Evolutionary conservation across 805 yeast species (phyloP).

Genomic region (Metschnikowia vanudenii): DNA sequence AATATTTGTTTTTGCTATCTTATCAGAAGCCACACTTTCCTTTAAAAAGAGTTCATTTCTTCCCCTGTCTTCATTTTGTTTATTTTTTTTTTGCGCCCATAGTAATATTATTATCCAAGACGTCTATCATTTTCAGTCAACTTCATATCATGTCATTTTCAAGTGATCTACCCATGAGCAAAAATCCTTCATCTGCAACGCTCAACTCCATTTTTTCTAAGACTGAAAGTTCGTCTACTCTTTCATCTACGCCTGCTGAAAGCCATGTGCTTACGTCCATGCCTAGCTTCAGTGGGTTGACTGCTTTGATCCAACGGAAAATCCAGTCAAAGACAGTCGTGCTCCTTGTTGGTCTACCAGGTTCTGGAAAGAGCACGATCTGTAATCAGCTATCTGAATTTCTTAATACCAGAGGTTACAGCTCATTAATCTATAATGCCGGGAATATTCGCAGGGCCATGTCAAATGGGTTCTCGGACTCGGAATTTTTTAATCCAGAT

Average conservation of each 20-base stretch:
- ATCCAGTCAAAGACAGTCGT: conserved; percentile 24
- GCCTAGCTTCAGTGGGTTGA: conserved; percentile 15
- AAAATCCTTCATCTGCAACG: conserved; percentile 25
- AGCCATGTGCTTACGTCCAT: conserved; percentile 11
- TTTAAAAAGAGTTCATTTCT: neutral
- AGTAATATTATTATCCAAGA: neutral
- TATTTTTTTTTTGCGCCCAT: neutral
- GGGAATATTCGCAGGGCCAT: conserved; percentile 49
- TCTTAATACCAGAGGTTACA: conserved; percentile 13
- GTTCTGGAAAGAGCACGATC: conserved; percentile 41
- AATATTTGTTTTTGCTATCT: neutral
- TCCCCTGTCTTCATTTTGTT: neutral
- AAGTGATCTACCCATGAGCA: conserved; percentile 14
- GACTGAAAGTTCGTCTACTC: conserved; percentile 16
- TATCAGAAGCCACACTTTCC: neutral
- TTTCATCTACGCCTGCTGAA: conserved; percentile 21
- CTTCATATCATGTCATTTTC: neutral
- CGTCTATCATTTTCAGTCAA: neutral
- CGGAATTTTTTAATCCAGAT: conserved; percentile 40
- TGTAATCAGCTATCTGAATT: conserved; percentile 32
- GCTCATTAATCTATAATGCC: conserved; percentile 40
- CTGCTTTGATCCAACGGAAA: conserved; percentile 15
- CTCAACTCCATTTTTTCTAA: conserved; percentile 30
- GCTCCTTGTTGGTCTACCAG: conserved; percentile 42
- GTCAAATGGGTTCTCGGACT: conserved; percentile 25